Base-by-base conservation (phyloP, 228 moss, liverwort and hornwort genomes). In the Sphagnum magellanicum region DNA sequence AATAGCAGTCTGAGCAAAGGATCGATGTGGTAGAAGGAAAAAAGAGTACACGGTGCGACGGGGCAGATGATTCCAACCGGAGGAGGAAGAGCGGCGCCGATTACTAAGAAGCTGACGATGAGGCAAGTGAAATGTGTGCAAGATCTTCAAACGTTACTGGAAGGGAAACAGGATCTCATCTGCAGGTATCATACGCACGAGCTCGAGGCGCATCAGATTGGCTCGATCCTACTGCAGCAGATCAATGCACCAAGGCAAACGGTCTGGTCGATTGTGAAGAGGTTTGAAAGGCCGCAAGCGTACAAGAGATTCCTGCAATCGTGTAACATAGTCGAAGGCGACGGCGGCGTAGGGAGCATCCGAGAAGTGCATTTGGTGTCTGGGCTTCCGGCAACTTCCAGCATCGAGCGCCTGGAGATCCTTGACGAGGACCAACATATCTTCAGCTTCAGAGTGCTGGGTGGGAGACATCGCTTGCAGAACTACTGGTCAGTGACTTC, bases 231-330 rank as follows among this genome's bases (percentile, higher is more conserved):
- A 7, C 53, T 85, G 6, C 81, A 88, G 66, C 79, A 79, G 69
- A 79, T 84, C 12, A 74, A 70, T 60, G 81, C 72, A n/a, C 81
- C 84, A 0, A 73, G 81, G 52, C 81, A 74, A 11, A 72, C 74
- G 0, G 88, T 84, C 16, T 88, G 88, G 88, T 69, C 75, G 16
- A 64, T 81, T 0, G 3, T 81, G 6, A 65, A 79, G 5, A 68
- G 74, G 0, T 88, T 88, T 51, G 84, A 88, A 50, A 74, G 71
- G 50, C 88, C 88, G 8, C 81, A 84, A 52, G 63, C 64, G 6
- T 88, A 84, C 73, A 88, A 88, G 84, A 70, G 76, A 4, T 88
- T 88, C 49, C 67, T 88, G 4, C 76, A 81, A 70, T 62, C 75
- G 6, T 84, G 84, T 51, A 60, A 72, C 6, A 11, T 88, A 0